These are phyloP conservation scores for Lipomyces starkeyi DNA, from an alignment of 805 yeast species.

Conservation along the genomic window DNA sequence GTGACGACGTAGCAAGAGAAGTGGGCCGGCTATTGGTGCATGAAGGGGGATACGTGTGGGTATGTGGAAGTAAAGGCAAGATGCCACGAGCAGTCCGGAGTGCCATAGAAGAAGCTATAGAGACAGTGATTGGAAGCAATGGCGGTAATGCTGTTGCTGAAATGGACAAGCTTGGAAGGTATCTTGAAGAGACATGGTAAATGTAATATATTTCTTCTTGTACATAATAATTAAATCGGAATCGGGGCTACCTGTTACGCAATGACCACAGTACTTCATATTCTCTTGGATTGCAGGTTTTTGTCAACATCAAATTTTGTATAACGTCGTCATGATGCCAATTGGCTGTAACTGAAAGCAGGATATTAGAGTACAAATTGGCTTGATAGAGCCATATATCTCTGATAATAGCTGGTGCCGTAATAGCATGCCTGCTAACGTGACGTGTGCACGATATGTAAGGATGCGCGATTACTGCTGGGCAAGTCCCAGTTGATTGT, in stretches of 20 bases:
- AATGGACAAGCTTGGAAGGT: slow-evolving; percentile 67
- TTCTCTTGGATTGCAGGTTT: no score
- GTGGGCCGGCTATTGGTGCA: slow-evolving; percentile 62
- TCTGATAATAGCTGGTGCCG: no score
- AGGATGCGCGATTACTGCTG: no score
- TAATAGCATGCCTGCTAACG: neutral
- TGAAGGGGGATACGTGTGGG: slow-evolving; percentile 65
- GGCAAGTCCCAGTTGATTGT: neutral
- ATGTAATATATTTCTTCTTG: neutral
- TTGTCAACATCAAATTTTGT: no score
- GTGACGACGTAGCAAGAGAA: slow-evolving; percentile 23
- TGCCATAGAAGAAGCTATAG: slow-evolving; percentile 64
- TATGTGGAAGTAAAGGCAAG: slow-evolving; percentile 92
- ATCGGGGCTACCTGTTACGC: neutral
- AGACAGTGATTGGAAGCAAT: neutral
- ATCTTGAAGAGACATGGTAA: slow-evolving; percentile 87
- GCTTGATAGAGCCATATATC: no score
- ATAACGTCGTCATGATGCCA: no score
- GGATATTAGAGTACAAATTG: no score
- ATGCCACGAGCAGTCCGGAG: slow-evolving; percentile 90
- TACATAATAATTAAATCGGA: neutral
- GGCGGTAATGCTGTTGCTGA: slow-evolving; percentile 53
- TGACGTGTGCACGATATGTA: no score
- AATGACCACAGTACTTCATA: no score
- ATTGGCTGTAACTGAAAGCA: no score